Conservation (phyloP, 2,329 filamentous ascomycete species). For the Aspergillus felis region DNA sequence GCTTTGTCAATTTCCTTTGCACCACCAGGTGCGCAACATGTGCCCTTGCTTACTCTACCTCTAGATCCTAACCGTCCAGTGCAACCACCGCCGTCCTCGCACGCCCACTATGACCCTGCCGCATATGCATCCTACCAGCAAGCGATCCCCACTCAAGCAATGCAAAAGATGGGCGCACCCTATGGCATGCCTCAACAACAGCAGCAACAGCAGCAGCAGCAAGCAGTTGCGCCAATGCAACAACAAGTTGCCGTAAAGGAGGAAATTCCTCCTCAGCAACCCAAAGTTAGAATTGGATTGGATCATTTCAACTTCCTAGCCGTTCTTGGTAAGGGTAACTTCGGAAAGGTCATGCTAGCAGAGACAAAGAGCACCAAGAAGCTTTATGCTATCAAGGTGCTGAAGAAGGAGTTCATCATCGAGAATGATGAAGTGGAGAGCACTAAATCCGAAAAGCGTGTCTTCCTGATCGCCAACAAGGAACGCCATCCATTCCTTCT, state of each 20-base stretch:
- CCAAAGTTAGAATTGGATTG: constrained; percentile 71
- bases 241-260: constrained; percentile 26
- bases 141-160: constrained; percentile 23
- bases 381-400: constrained; percentile 95
- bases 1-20: constrained; percentile 21
- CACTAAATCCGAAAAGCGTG: constrained; percentile 93
- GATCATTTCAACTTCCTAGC: constrained; percentile 99
- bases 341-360: constrained; percentile 98
- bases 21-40: neutral
- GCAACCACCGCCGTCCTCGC: constrained; percentile 43
- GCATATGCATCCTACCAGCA: constrained; percentile 39
- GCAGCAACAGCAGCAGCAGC: constrained; percentile 23
- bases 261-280: constrained; percentile 28
- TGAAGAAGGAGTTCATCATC: constrained; percentile 99
- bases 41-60: constrained; percentile 9
- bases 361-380: constrained; percentile 91
- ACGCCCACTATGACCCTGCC: constrained; percentile 44
- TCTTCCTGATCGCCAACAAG: constrained; percentile 95
- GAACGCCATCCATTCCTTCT: constrained; percentile 94
- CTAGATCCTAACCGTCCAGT: constrained; percentile 37
- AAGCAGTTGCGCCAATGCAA: constrained; percentile 16
- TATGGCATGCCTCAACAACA: constrained; percentile 28
- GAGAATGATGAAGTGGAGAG: constrained; percentile 99
- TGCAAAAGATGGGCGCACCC: constrained; percentile 22
- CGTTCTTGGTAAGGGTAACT: constrained; percentile 97